These are phyloP conservation scores for Bipolaris gigantea DNA, from an alignment of 2,329 filamentous ascomycete genomes.

Conservation along the genomic window DNA sequence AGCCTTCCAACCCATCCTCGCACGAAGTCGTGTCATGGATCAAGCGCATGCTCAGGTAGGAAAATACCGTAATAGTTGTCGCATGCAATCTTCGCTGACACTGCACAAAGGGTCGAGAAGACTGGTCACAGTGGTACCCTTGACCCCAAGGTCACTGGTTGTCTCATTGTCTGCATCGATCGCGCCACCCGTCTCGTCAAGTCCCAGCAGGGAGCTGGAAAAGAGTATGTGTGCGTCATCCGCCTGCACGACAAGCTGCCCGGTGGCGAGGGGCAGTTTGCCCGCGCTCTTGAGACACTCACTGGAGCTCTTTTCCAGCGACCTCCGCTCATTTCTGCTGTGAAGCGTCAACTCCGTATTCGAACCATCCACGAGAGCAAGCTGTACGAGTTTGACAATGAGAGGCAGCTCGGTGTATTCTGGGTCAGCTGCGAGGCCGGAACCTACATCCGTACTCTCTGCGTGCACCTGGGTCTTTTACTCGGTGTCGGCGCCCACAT, in stretches of 20 bases:
- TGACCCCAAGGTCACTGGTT: conserved; percentile 96
- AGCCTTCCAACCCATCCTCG: conserved; percentile 94
- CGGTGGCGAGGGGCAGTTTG: conserved; percentile 89
- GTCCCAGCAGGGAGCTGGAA: conserved; percentile 97
- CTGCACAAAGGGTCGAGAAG: conserved; percentile 72
- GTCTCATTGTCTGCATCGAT: conserved; percentile 92
- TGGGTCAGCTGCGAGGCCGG: conserved; percentile 99
- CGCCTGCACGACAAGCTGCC: conserved; percentile 93
- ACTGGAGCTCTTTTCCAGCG: conserved; percentile 97
- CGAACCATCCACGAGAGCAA: conserved; percentile 98
- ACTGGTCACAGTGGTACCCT: conserved; percentile 98
- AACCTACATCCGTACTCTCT: conserved; percentile 97
- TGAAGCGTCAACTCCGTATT: conserved; percentile 98
- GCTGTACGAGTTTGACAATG: conserved; percentile 94
- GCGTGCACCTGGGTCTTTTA: conserved; percentile 82
- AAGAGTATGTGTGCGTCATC: conserved; percentile 97
- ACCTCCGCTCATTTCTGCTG: conserved; percentile 93
- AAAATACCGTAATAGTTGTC: background rate
- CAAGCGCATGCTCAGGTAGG: conserved; percentile 89
- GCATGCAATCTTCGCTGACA: conserved; percentile 18
- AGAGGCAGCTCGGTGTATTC: conserved; percentile 95
- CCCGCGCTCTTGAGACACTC: conserved; percentile 89
- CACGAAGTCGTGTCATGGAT: conserved; percentile 99
- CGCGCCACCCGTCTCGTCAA: conserved; percentile 97
- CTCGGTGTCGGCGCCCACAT: conserved; percentile 91